phyloP scores from a whole-genome alignment of 306 rosid genomes.

The Malus sieversii region DNA sequence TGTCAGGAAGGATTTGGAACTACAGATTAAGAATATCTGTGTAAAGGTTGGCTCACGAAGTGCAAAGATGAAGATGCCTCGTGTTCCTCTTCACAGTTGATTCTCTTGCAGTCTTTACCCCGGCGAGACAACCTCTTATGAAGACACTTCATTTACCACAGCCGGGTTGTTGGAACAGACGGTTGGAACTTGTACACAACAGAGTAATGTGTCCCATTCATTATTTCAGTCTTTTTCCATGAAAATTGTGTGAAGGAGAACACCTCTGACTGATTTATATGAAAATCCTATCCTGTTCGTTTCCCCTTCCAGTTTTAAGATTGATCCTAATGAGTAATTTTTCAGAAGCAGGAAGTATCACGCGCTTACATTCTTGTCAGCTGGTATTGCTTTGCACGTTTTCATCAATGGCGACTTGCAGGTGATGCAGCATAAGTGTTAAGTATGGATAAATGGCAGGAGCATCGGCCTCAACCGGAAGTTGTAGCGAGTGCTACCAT shows the following conservation, averaged over 20 bases:
- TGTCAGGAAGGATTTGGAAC: conserved; percentile 45
- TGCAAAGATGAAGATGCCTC: conserved; percentile 79
- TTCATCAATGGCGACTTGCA: conserved; percentile 69
- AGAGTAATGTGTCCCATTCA: conserved; percentile 39
- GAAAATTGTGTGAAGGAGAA: not conserved
- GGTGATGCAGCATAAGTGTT: conserved; percentile 33
- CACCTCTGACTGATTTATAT: conserved; percentile 1
- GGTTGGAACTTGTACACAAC: conserved; percentile 53
- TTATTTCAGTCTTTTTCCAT: not conserved
- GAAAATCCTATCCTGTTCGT: not conserved
- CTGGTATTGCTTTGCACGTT: conserved; percentile 94
- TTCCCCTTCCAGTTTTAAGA: conserved; percentile 51
- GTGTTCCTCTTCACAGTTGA: conserved; percentile 74
- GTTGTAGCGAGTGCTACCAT: conserved; percentile 58
- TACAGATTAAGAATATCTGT: conserved; percentile 40
- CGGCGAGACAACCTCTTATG: conserved; percentile 65
- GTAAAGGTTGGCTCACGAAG: conserved; percentile 75
- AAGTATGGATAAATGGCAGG: conserved; percentile 81
- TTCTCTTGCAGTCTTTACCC: conserved; percentile 69
- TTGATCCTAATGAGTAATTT: conserved; percentile 58
- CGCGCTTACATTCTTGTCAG: conserved; percentile 61
- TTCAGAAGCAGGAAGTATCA: conserved; percentile 63
- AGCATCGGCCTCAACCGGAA: conserved; percentile 85
- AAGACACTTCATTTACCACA: conserved; percentile 59
- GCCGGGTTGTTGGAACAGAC: conserved; percentile 77